phyloP scores from a whole-genome alignment of 495 filamentous ascomycete species.

The Friedmanniomyces simplex region DNA sequence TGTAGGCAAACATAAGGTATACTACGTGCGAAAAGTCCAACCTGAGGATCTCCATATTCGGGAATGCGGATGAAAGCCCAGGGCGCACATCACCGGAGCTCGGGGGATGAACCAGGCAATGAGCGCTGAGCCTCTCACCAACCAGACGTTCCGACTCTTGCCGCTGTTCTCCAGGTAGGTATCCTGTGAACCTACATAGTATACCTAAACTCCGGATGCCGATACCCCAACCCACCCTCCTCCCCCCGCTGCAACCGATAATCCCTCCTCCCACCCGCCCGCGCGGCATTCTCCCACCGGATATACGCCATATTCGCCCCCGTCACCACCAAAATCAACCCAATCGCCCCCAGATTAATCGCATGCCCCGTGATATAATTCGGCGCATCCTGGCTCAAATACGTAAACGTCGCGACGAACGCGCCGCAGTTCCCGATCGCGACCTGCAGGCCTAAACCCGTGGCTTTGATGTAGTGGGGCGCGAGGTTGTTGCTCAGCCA shows the following conservation, averaged over 20 bases:
- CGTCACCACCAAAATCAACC: slow-evolving; percentile 31
- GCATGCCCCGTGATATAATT: slow-evolving; percentile 38
- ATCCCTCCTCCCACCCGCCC: slow-evolving; percentile 35
- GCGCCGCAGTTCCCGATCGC: slow-evolving; percentile 40
- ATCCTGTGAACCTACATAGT: slow-evolving; percentile 18
- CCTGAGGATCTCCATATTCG: no score
- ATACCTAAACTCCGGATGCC: slow-evolving; percentile 40
- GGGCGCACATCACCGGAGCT: no score
- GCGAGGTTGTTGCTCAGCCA: slow-evolving; percentile 38
- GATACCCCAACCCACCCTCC: slow-evolving; percentile 32
- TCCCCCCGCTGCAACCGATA: slow-evolving; percentile 30
- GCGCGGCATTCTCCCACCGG: slow-evolving; percentile 39
- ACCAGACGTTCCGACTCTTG: no score
- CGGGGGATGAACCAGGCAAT: no score
- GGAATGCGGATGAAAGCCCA: no score
- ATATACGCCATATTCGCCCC: slow-evolving; percentile 33
- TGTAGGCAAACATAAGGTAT: no score
- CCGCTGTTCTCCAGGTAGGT: no score
- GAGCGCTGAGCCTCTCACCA: no score
- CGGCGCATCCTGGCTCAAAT: slow-evolving; percentile 38
- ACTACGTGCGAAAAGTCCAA: no score
- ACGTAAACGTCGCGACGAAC: slow-evolving; percentile 45
- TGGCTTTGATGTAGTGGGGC: slow-evolving; percentile 41
- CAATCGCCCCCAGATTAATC: slow-evolving; percentile 38
- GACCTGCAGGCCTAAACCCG: slow-evolving; percentile 37